These are phyloP conservation scores for Canavalia ensiformis DNA, from an alignment of 306 rosid species.

Conservation along the genomic window DNA sequence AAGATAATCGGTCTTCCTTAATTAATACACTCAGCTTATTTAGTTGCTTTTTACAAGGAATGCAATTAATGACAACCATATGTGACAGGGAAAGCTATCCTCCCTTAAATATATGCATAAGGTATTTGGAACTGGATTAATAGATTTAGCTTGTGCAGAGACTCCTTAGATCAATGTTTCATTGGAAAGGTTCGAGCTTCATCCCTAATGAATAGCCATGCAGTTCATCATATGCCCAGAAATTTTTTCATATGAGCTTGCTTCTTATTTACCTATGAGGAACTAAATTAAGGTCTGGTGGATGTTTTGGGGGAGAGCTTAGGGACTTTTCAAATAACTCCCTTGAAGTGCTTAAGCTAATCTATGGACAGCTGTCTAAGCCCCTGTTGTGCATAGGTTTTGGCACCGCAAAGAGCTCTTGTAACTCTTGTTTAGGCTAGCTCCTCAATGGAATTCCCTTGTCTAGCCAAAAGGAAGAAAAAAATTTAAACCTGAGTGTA, in stretches of 20 bases:
- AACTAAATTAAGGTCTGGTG: constrained; percentile 4
- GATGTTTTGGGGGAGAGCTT: not conserved
- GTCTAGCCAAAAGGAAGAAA: constrained; percentile 2
- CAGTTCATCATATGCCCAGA: not conserved
- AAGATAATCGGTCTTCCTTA: not conserved
- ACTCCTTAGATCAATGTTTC: not conserved
- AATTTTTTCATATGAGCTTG: not conserved
- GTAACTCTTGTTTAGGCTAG: not conserved
- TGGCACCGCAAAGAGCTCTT: not conserved
- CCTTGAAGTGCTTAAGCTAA: not conserved
- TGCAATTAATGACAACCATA: not conserved
- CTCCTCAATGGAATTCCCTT: constrained; percentile 16
- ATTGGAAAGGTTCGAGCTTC: not conserved
- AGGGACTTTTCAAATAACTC: not conserved
- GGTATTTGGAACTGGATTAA: constrained; percentile 7
- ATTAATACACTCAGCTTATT: not conserved
- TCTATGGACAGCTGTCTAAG: constrained; percentile 13
- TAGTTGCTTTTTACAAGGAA: not conserved
- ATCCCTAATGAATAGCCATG: not conserved
- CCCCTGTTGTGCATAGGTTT: not conserved
- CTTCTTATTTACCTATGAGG: constrained; percentile 13
- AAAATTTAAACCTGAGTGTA: not conserved
- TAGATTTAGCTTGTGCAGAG: not conserved
- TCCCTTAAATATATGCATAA: constrained; percentile 19
- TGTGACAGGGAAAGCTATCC: constrained; percentile 10